Percentiles rank a stretch among this genome's conserved stretches.
Evolutionary conservation across 306 rosid species (phyloP).

Genomic region (Lathyrus oleraceus): DNA sequence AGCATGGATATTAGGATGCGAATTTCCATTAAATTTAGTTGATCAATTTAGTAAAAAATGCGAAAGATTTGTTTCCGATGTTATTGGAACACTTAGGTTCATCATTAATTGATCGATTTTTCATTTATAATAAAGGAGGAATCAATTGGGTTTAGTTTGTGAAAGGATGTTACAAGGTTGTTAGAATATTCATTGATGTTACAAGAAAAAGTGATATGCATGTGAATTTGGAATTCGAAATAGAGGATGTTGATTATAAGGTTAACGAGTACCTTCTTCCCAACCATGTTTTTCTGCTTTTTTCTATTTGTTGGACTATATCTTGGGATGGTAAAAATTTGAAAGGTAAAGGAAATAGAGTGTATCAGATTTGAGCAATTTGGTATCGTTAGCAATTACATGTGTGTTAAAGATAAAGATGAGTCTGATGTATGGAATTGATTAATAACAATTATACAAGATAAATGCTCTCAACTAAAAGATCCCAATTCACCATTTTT

Average conservation of each 20-base stretch:
- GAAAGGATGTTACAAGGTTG: constrained; percentile 57
- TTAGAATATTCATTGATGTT: constrained; percentile 52
- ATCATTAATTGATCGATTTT: constrained; percentile 57
- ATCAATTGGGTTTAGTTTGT: constrained; percentile 74
- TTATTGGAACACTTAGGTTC: constrained; percentile 69
- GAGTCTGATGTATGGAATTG: constrained; percentile 59
- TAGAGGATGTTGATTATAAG: constrained; percentile 62
- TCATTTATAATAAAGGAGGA: constrained; percentile 54
- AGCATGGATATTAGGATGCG: not conserved
- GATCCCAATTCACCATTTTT: no score
- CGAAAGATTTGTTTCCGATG: constrained; percentile 48
- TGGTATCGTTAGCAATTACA: constrained; percentile 55
- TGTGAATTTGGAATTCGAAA: constrained; percentile 58
- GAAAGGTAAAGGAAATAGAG: constrained; percentile 36
- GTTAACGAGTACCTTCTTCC: constrained; percentile 63
- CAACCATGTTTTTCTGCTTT: constrained; percentile 55
- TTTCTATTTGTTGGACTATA: constrained; percentile 78
- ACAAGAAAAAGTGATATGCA: constrained; percentile 36
- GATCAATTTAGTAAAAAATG: not conserved
- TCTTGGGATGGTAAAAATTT: constrained; percentile 52
- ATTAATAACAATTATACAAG: no score
- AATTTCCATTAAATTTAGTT: not conserved
- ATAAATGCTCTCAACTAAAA: no score
- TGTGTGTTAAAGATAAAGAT: constrained; percentile 50
- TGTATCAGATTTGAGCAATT: constrained; percentile 65